These are phyloP conservation scores for Haplosporangium sp. DNA, from an alignment of 371 early-diverging fungal species.

Conservation along the genomic window DNA sequence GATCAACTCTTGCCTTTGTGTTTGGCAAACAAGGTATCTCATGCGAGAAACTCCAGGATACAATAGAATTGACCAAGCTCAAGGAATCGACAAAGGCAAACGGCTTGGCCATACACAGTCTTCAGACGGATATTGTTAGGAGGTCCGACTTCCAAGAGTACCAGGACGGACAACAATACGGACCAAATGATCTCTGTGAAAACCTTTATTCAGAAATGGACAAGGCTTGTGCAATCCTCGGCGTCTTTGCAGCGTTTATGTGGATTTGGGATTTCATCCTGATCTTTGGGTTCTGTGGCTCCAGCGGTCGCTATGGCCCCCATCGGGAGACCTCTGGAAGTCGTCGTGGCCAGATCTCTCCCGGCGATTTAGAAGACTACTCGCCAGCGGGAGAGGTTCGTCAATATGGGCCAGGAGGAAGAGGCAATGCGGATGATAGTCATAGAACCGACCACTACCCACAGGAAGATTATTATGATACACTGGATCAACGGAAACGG, in stretches of 20 bases:
- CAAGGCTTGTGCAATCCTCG: constrained; percentile 29
- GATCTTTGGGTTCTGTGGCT: constrained; percentile 35
- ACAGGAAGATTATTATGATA: constrained; percentile 18
- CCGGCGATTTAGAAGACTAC: constrained; percentile 16
- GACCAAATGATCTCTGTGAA: constrained; percentile 17
- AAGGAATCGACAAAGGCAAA: too few species aligned
- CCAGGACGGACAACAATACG: constrained; percentile 18
- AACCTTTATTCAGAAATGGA: constrained; percentile 33
- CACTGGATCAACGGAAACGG: constrained; percentile 13
- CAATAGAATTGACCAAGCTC: neutral
- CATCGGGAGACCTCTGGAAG: constrained; percentile 2
- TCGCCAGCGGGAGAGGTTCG: constrained; percentile 5
- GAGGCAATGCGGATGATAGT: neutral
- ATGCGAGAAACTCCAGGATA: constrained; percentile 8
- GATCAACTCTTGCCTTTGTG: constrained; percentile 21
- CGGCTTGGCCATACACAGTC: too few species aligned
- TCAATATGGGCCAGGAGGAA: neutral
- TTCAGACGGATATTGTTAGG: neutral
- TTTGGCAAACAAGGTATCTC: constrained; percentile 9
- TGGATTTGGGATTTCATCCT: constrained; percentile 38
- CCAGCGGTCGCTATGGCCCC: constrained; percentile 7
- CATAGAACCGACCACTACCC: neutral
- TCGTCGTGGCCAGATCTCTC: constrained; percentile 17
- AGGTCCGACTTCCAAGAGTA: constrained; percentile 6
- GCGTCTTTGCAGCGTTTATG: constrained; percentile 19